Evolutionary conservation across 208 protist species (phyloP), one percentile per base, ranked within the genome.

Genomic region (Trypanosomatidae sp.): DNA sequence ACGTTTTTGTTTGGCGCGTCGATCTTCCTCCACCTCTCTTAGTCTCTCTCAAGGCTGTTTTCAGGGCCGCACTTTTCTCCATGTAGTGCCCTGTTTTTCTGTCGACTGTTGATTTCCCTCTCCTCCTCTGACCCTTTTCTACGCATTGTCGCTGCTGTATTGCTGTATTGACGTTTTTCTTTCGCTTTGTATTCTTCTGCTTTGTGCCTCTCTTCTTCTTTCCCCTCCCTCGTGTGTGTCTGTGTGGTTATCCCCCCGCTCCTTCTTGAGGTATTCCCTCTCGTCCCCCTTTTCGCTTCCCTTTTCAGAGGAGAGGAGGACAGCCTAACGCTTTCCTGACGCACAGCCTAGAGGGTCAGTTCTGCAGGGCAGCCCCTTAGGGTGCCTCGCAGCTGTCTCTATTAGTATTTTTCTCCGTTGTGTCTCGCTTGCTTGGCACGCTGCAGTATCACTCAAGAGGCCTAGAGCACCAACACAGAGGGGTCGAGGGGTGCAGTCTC

Each of bases 231-330:
- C 10, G 8, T 30, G n/a, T 58, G 17, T 19, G 6, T 53, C 19
- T 53, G 49, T 53, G 19, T 53, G 49, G 13, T 25, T 64, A 43
- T 62, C 22, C 7, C 50, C 50, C 19, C 33, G 25, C 6, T 30
- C 53, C 15, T 59, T 9, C 12, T 59, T 12, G 50, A 25, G 50
- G 55, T 30, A 15, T 41, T 36, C 28, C 25, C 55, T 39, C n/a
- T 36, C 12, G 39, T 25, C 59, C 30, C 22, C 46, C 30, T 49
- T 50, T 70, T 66, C 39, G 17, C 62, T 41, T 69, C 65, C 65
- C 53, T 59, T 43, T 41, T 62, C 15, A 2, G 22, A 41, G 36
- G 56, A 10, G 30, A 25, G 56, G 56, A n/a, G 33, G 56, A 41
- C 56, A 43, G 28, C 13, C 22, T 3, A 69, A 55, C 17, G 41